Evolutionary conservation across 2,329 filamentous ascomycete genomes (phyloP).

Genomic region (Diaporthe citrichinensis): DNA sequence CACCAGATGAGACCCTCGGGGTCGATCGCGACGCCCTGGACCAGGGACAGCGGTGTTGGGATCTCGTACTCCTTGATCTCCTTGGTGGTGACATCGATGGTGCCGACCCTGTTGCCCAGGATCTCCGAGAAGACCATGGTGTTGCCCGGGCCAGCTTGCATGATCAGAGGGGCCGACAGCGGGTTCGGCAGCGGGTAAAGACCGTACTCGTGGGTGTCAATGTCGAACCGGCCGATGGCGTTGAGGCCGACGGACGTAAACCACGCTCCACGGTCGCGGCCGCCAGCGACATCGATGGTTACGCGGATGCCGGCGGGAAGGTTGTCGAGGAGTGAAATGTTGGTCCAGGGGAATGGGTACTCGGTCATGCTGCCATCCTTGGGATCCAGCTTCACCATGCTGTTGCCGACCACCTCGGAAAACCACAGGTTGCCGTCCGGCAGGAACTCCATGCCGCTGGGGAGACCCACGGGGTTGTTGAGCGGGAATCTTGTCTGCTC

Average conservation of each 20-base stretch:
- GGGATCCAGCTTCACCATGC: slow-evolving; percentile 23
- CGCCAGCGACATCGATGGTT: slow-evolving; percentile 13
- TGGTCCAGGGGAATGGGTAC: slow-evolving; percentile 25
- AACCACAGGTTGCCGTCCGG: slow-evolving; percentile 25
- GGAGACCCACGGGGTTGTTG: slow-evolving; percentile 7
- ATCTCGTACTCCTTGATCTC: slow-evolving; percentile 29
- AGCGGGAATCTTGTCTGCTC: slow-evolving; percentile 23
- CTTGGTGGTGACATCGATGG: slow-evolving; percentile 16
- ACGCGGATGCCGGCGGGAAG: slow-evolving; percentile 26
- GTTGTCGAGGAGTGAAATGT: neutral
- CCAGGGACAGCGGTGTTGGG: slow-evolving; percentile 19
- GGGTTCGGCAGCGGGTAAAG: slow-evolving; percentile 20
- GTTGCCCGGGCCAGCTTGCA: slow-evolving; percentile 2
- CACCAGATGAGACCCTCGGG: slow-evolving; percentile 19
- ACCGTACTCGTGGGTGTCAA: slow-evolving; percentile 1
- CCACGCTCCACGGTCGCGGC: slow-evolving; percentile 26
- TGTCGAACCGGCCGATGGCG: slow-evolving; percentile 15
- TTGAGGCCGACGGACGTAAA: slow-evolving; percentile 26
- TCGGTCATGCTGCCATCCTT: slow-evolving; percentile 31
- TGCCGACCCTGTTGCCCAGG: slow-evolving; percentile 24
- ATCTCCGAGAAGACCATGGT: slow-evolving; percentile 31
- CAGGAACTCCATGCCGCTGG: slow-evolving; percentile 31
- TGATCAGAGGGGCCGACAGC: slow-evolving; percentile 14
- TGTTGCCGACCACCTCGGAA: slow-evolving; percentile 23
- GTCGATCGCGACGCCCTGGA: slow-evolving; percentile 10